Evolutionary conservation across 2,329 filamentous ascomycete genomes (phyloP).

Genomic region (Metarhizium rileyi): DNA sequence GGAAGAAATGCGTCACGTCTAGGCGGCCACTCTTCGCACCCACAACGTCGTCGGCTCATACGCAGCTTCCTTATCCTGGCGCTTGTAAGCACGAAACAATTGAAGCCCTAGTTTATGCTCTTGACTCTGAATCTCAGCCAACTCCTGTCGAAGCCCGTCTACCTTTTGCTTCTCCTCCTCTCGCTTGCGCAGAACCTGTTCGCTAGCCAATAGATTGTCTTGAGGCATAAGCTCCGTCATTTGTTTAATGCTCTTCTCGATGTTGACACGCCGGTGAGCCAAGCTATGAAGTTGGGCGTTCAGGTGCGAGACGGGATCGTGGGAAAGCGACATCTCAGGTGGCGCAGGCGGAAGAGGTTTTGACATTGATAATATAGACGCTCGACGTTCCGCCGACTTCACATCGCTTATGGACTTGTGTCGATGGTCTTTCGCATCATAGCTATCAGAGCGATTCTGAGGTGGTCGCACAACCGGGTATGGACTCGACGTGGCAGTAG

Average conservation of each 20-base stretch:
- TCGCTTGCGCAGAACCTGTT: constrained; percentile 48
- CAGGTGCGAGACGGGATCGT: constrained; percentile 57
- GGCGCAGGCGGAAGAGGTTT: constrained; percentile 55
- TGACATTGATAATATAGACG: constrained; percentile 29
- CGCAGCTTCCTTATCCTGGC: constrained; percentile 55
- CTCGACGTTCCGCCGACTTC: constrained; percentile 12
- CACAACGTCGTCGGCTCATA: constrained; percentile 63
- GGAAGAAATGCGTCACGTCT: constrained; percentile 13
- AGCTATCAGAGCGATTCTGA: neutral
- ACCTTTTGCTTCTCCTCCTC: constrained; percentile 56
- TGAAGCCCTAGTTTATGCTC: constrained; percentile 72
- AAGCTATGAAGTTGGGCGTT: constrained; percentile 57
- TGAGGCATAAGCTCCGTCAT: constrained; percentile 70
- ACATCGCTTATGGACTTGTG: constrained; percentile 4
- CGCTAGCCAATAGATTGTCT: constrained; percentile 57
- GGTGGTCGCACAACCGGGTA: neutral
- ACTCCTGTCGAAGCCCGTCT: constrained; percentile 52
- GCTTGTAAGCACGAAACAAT: constrained; percentile 65
- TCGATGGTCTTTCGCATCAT: neutral
- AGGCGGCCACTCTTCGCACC: constrained; percentile 67
- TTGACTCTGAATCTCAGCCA: constrained; percentile 64
- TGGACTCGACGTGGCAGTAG: constrained; percentile 18
- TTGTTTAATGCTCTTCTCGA: constrained; percentile 62
- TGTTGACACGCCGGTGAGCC: constrained; percentile 58
- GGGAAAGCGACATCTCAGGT: constrained; percentile 44